A percentile compares a stretch with the other conserved stretches of the same genome.
Evolutionary conservation across 495 filamentous ascomycete genomes (phyloP).

Genomic region (Pseudevernia furfuracea): DNA sequence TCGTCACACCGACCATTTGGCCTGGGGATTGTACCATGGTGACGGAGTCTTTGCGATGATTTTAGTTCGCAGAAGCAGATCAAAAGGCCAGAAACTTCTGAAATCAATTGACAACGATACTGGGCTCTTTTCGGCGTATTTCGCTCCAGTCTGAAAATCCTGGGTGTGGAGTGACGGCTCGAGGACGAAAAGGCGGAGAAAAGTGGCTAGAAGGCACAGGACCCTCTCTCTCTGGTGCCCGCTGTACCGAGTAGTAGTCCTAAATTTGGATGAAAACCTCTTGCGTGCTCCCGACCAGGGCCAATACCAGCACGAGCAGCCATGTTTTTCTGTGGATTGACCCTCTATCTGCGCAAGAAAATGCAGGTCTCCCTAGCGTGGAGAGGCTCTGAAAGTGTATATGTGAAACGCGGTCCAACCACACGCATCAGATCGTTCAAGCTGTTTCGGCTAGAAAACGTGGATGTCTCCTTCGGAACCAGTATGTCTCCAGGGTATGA

Average conservation of each 20-base stretch:
- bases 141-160: neutral
- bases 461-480: neutral
- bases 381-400: neutral
- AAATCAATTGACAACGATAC: neutral
- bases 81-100: neutral
- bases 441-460: neutral
- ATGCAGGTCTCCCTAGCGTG: neutral
- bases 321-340: neutral
- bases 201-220: neutral
- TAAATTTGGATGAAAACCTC: neutral
- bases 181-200: neutral
- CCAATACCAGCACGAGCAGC: neutral
- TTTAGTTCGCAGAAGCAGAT: neutral
- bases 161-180: neutral
- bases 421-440: neutral
- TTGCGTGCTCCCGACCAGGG: neutral
- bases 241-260: neutral
- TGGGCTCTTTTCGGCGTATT: neutral
- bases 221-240: neutral
- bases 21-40: constrained; percentile 5
- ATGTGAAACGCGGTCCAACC: constrained; percentile 4
- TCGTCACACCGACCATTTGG: neutral
- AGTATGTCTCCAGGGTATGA: neutral
- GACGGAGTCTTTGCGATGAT: too few species aligned
- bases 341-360: neutral